Evolutionary conservation across 1,284 basidiomycete genomes (phyloP).

Genomic region (Moesziomyces parantarcticus): DNA sequence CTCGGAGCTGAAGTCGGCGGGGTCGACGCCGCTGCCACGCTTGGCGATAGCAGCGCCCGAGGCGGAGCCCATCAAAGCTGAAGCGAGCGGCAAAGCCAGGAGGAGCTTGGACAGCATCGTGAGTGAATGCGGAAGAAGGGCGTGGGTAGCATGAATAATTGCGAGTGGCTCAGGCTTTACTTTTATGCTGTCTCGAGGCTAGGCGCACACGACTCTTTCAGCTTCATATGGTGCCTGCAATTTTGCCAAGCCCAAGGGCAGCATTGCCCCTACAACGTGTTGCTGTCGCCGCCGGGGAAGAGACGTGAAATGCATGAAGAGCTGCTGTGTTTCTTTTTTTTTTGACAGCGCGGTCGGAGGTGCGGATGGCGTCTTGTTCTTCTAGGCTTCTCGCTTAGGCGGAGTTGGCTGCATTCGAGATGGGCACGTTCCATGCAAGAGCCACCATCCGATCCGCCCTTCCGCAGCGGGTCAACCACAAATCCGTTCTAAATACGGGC

Average conservation of each 20-base stretch:
- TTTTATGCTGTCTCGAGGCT: too few species aligned
- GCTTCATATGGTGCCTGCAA: too few species aligned
- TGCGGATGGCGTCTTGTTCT: background rate
- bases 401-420: background rate
- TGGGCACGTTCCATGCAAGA: background rate
- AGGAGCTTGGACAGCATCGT: constrained; percentile 17
- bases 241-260: too few species aligned
- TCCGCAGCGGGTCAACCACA: too few species aligned
- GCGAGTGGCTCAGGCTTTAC: background rate
- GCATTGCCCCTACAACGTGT: too few species aligned
- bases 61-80: constrained; percentile 3
- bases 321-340: background rate
- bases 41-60: constrained; percentile 18
- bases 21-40: constrained; percentile 28
- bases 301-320: background rate
- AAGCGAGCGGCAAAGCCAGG: constrained; percentile 19
- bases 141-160: constrained; percentile 1
- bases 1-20: constrained; percentile 59
- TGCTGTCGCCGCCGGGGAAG: too few species aligned
- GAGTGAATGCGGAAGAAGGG: background rate
- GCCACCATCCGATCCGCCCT: too few species aligned
- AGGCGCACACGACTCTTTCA: too few species aligned
- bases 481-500: too few species aligned
- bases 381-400: too few species aligned
- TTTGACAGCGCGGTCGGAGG: constrained; percentile 2